phyloP scores from a whole-genome alignment of 2,329 filamentous ascomycete genomes.

The Diplocarpon mali region DNA sequence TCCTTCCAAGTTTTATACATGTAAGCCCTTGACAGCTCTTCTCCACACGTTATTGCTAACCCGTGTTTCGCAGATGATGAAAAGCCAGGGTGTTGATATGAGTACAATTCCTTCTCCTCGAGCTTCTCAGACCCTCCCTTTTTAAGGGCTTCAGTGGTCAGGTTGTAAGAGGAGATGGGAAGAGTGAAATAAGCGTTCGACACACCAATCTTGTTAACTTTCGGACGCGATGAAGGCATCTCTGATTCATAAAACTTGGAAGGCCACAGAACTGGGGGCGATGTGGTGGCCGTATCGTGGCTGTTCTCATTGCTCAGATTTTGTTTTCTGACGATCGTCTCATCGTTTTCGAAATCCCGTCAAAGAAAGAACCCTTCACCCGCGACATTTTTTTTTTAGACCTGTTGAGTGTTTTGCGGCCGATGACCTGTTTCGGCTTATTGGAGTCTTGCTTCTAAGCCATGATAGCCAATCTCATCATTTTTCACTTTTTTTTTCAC shows the following conservation, averaged over 20 bases:
- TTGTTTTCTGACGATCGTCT: too few species aligned
- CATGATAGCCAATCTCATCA: too few species aligned
- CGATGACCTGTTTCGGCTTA: too few species aligned
- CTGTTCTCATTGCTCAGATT: conserved; percentile 1
- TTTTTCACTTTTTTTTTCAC: too few species aligned
- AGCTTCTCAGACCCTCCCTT: conserved; percentile 72
- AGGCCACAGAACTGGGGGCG: conserved; percentile 15
- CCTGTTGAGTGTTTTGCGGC: too few species aligned
- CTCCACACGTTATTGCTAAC: conserved; percentile 25
- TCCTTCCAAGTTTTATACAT: conserved; percentile 99
- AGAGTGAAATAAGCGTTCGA: conserved; percentile 98
- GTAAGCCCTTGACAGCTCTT: conserved; percentile 46
- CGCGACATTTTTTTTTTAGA: too few species aligned
- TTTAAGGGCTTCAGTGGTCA: conserved; percentile 83
- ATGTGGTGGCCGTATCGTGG: not conserved
- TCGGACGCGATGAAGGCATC: conserved; percentile 97
- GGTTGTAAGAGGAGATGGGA: conserved; percentile 51
- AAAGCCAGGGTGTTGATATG: conserved; percentile 96
- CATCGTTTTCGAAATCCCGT: not conserved
- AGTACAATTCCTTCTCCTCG: conserved; percentile 56
- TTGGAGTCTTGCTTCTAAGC: too few species aligned
- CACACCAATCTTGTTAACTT: conserved; percentile 92
- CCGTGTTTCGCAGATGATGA: conserved; percentile 73
- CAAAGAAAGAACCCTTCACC: not conserved
- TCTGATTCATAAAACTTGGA: conserved; percentile 66